A percentile compares a stretch with the other conserved stretches of the same genome.
Evolutionary conservation across 2,329 filamentous ascomycete species (phyloP).

Genomic region (Penicillium freii): DNA sequence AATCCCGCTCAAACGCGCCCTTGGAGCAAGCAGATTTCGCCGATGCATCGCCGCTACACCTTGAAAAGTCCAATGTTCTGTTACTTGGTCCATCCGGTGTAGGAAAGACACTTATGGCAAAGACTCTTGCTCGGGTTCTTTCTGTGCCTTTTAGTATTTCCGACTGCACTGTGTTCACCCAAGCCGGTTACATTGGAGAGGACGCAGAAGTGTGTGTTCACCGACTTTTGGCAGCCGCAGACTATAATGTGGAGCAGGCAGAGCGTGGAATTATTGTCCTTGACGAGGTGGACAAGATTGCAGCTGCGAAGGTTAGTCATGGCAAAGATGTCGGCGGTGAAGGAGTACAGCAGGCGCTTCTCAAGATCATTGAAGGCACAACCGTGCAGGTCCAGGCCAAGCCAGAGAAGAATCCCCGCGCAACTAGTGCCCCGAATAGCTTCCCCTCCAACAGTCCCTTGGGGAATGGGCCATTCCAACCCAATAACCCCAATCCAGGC

Average conservation of each 20-base stretch:
- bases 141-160: constrained; percentile 94
- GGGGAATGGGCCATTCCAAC: constrained; percentile 31
- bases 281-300: constrained; percentile 97
- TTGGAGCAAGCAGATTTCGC: constrained; percentile 45
- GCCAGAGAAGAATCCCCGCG: constrained; percentile 45
- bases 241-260: constrained; percentile 79
- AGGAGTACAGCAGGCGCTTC: constrained; percentile 89
- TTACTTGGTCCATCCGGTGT: constrained; percentile 90
- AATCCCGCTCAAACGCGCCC: constrained; percentile 21
- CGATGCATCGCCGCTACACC: constrained; percentile 63
- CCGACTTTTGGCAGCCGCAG: constrained; percentile 80
- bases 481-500: constrained; percentile 30
- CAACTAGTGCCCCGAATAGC: constrained; percentile 38
- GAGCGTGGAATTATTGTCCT: constrained; percentile 93
- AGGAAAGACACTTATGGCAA: constrained; percentile 90
- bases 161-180: constrained; percentile 93
- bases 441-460: constrained; percentile 42
- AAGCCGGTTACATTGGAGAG: constrained; percentile 95
- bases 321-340: constrained; percentile 94
- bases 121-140: constrained; percentile 86
- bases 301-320: constrained; percentile 79
- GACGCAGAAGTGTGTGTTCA: constrained; percentile 97
- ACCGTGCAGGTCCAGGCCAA: constrained; percentile 91
- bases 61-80: constrained; percentile 94
- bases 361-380: constrained; percentile 95